Conservation (phyloP, 176 grass and related monocot species). For the Zizania latifolia region DNA sequence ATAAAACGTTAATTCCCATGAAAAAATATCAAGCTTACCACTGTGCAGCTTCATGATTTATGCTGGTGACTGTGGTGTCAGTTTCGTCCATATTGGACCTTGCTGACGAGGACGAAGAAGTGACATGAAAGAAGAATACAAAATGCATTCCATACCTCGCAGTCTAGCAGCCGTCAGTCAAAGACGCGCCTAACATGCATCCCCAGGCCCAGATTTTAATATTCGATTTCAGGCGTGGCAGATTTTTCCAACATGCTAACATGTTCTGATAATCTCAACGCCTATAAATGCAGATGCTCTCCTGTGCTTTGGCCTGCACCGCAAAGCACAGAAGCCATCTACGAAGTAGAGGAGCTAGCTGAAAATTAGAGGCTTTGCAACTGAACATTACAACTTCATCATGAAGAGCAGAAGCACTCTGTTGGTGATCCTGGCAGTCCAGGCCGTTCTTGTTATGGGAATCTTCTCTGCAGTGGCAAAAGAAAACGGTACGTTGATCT, state of each 20-base stretch:
- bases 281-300: slow-evolving; percentile 11
- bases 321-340: neutral
- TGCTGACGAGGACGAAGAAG: neutral
- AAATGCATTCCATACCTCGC: neutral
- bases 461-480: slow-evolving; percentile 19
- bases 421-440: slow-evolving; percentile 9
- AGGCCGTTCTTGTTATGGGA: slow-evolving; percentile 21
- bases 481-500: neutral
- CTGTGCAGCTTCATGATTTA: neutral
- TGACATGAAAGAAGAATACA: neutral
- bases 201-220: neutral
- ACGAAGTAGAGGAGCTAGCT: neutral
- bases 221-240: neutral
- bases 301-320: neutral
- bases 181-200: slow-evolving; percentile 21
- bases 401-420: slow-evolving; percentile 31
- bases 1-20: neutral
- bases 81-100: neutral
- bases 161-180: slow-evolving; percentile 3
- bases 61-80: neutral
- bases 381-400: neutral
- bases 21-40: neutral
- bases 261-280: neutral
- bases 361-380: neutral
- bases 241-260: neutral